Percentiles rank a stretch among this genome's conserved stretches.
Evolutionary conservation across 2,329 filamentous ascomycete genomes (phyloP).

Genomic region (Aquanectria penicillioides): DNA sequence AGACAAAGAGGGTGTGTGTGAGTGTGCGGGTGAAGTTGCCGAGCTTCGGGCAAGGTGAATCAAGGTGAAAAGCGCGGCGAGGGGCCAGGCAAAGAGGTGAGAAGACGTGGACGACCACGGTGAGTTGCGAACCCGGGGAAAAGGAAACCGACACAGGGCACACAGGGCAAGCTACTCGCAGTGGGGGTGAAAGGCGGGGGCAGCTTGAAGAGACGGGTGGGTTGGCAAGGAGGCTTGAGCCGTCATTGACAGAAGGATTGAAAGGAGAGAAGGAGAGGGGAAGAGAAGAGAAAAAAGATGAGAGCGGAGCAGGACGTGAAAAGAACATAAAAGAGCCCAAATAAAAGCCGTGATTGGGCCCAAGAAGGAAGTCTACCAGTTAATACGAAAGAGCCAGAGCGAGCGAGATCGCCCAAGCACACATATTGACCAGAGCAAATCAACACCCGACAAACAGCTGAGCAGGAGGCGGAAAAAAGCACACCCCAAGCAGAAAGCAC

Average conservation of each 20-base stretch:
- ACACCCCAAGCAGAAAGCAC: conserved; percentile 10
- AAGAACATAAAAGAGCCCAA: background rate
- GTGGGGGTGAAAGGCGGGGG: conserved; percentile 35
- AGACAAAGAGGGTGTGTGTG: background rate
- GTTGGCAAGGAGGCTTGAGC: conserved; percentile 2
- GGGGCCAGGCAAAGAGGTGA: conserved; percentile 9
- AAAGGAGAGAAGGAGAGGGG: conserved; percentile 22
- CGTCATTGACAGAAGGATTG: conserved; percentile 9
- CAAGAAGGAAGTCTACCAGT: background rate
- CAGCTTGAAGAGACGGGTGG: conserved; percentile 20
- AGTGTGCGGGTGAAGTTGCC: background rate
- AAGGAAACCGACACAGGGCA: conserved; percentile 36
- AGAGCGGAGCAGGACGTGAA: background rate
- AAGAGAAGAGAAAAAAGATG: conserved; percentile 25
- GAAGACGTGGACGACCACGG: conserved; percentile 20
- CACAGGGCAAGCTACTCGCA: conserved; percentile 26
- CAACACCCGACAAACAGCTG: background rate
- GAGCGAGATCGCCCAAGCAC: background rate
- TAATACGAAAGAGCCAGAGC: conserved; percentile 2
- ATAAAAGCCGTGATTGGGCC: background rate
- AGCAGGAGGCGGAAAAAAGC: too few relatives aligned
- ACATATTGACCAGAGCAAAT: background rate
- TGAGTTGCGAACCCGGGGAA: conserved; percentile 37
- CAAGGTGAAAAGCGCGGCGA: background rate
- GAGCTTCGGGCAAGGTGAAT: background rate